A percentile compares a stretch with the other conserved stretches of the same genome.
These are phyloP conservation scores for Moniliophthora roreri DNA, from an alignment of 1,284 basidiomycete genomes.

Conservation along the genomic window DNA sequence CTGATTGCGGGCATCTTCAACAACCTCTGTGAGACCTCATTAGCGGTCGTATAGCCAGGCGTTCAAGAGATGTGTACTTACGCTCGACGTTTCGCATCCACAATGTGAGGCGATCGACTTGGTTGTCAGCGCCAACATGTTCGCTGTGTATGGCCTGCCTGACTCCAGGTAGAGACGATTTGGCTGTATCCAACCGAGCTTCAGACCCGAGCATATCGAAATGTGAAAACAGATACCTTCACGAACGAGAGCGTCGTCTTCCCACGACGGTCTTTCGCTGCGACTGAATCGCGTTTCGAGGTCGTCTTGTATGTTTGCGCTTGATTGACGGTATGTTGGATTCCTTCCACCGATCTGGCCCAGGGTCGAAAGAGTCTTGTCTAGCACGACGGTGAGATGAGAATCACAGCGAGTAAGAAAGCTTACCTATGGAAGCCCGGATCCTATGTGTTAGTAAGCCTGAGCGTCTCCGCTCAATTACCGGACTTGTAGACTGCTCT, in stretches of 20 bases:
- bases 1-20: slow-evolving; percentile 71
- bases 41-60: slow-evolving; percentile 13
- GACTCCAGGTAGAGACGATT: slow-evolving; percentile 50
- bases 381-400: slow-evolving; percentile 24
- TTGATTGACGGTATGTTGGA: background rate
- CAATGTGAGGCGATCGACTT: slow-evolving; percentile 65
- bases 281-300: slow-evolving; percentile 20
- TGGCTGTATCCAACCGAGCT: slow-evolving; percentile 30
- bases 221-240: slow-evolving; percentile 30
- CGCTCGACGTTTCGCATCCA: slow-evolving; percentile 82
- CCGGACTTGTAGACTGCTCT: background rate
- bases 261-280: slow-evolving; percentile 45
- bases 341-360: slow-evolving; percentile 29
- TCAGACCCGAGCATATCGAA: too few relatives aligned
- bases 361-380: slow-evolving; percentile 45
- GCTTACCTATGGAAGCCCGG: slow-evolving; percentile 67
- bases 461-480: background rate
- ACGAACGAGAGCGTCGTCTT: slow-evolving; percentile 42
- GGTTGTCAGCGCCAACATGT: slow-evolving; percentile 50
- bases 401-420: background rate
- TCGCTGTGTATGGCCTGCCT: slow-evolving; percentile 51
- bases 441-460: slow-evolving; percentile 58
- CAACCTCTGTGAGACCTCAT: slow-evolving; percentile 52
- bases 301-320: slow-evolving; percentile 50
- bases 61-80: slow-evolving; percentile 36